Percentiles rank a stretch among this genome's conserved stretches.
These are phyloP conservation scores for Tubosaeta sp. DNA, from an alignment of 768 basidiomycete species.

Conservation along the genomic window DNA sequence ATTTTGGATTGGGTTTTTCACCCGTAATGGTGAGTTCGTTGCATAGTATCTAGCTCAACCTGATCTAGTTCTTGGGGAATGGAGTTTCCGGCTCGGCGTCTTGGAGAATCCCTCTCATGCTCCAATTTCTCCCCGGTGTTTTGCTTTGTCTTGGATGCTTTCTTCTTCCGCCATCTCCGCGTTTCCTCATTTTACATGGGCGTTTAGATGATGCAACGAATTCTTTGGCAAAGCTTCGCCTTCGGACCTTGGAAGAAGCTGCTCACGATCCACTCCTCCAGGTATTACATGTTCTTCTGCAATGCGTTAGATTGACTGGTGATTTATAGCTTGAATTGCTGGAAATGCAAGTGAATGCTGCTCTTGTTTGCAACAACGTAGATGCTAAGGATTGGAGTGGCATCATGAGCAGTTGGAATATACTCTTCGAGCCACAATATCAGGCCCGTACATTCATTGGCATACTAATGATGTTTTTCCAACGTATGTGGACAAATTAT, in stretches of 20 bases:
- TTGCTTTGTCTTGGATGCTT: constrained; percentile 58
- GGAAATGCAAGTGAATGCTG: constrained; percentile 69
- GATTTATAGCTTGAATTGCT: constrained; percentile 57
- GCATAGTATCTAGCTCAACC: not conserved
- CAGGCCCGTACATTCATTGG: constrained; percentile 64
- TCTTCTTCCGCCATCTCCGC: constrained; percentile 47
- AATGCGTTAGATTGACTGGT: not conserved
- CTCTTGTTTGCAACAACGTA: constrained; percentile 42
- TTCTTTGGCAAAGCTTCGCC: constrained; percentile 51
- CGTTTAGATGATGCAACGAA: constrained; percentile 51
- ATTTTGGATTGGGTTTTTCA: constrained; percentile 79
- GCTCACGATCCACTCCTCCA: constrained; percentile 48
- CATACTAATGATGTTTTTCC: constrained; percentile 75
- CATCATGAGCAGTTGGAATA: constrained; percentile 43
- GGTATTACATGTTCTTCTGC: constrained; percentile 24
- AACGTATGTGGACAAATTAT: constrained; percentile 47
- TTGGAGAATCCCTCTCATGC: constrained; percentile 73
- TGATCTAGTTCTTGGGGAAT: not conserved
- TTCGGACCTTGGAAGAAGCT: constrained; percentile 43
- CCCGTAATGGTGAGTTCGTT: constrained; percentile 49
- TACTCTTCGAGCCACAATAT: constrained; percentile 51
- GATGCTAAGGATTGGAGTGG: constrained; percentile 15
- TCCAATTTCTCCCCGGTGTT: constrained; percentile 68
- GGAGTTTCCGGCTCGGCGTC: constrained; percentile 60
- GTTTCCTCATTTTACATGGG: constrained; percentile 46